Evolutionary conservation across 2,329 filamentous ascomycete species (phyloP), one percentile per base, ranked within the genome.

Genomic region (Aspergillus costaricaensis): DNA sequence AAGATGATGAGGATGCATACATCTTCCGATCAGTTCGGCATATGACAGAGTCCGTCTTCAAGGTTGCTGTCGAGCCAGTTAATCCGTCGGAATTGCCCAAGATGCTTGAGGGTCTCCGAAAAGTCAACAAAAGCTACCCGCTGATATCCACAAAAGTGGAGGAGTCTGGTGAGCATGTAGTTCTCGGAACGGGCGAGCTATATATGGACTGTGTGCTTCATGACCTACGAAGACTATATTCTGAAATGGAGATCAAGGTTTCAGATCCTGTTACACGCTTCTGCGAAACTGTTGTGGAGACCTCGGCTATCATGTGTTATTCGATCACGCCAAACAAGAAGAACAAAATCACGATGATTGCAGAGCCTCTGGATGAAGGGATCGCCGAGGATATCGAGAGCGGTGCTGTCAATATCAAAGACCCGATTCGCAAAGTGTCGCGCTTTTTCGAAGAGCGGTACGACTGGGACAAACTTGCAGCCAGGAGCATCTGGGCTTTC

Each of bases 151-250:
- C 95, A 4, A 98, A 98, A 76, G 95, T 99, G 3, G 95, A 99
- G 75, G 95, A 99, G 78, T 97, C 92, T 1, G 95, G 95, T 54
- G 95, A 99, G 77, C 95, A 99, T 73, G 89, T 99, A 66, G 85
- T 99, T 50, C 85, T 99, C 4, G 95, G 95, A 23, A 99, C 95
- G 0, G 95, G 95, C 62, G 95, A 99, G 76, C 83, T 99, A n/a
- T 99, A 99, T 80, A 98, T 99, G 93, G 95, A 99, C 76, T 99
- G 95, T 71, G 94, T 99, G 3, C 83, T 99, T 49, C 95, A 99
- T 76, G 95, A 99, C 73, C 83, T 99, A 50, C 90, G 95, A 57
- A 86, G 88, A 43, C 79, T 98, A n/a, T 99, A 97, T 73, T 93
- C 95, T 14, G 94, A 98, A 71, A 99, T 99, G 95, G 95, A 99